Conservation (phyloP, 2,329 filamentous ascomycete species). For the Chaetomium sp. region DNA sequence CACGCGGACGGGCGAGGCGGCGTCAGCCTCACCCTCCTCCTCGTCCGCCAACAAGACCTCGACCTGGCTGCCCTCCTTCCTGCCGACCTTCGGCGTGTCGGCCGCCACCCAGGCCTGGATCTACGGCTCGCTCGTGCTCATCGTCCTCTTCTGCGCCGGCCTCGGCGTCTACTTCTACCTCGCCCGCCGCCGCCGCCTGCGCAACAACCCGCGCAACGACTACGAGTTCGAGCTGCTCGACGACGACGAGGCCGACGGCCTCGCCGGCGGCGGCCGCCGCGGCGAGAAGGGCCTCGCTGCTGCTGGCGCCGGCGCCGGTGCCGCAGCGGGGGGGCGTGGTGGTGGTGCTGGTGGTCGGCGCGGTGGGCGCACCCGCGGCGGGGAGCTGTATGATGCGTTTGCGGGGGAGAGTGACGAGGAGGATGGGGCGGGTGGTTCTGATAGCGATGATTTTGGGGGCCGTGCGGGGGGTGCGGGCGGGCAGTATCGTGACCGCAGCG, state of each 20-base stretch:
- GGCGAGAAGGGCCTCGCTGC: constrained; percentile 45
- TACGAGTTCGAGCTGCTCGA: constrained; percentile 96
- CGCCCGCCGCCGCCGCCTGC: constrained; percentile 73
- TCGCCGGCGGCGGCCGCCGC: constrained; percentile 38
- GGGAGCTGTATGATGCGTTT: constrained; percentile 96
- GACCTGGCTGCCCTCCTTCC: constrained; percentile 79
- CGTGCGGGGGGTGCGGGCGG: constrained; percentile 46
- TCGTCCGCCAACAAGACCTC: constrained; percentile 20
- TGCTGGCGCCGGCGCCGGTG: neutral
- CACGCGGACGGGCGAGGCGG: constrained; percentile 23
- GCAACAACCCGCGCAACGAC: constrained; percentile 73
- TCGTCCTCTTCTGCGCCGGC: constrained; percentile 77
- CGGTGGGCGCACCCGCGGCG: constrained; percentile 65
- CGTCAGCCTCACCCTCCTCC: constrained; percentile 34
- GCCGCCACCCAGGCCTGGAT: constrained; percentile 93
- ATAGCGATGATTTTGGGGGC: constrained; percentile 59
- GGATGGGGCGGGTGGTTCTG: constrained; percentile 73
- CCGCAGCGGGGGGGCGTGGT: constrained; percentile 42
- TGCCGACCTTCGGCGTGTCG: constrained; percentile 87
- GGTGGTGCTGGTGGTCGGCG: constrained; percentile 40
- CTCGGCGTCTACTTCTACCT: constrained; percentile 82
- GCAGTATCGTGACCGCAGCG: constrained; percentile 41
- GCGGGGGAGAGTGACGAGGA: constrained; percentile 83
- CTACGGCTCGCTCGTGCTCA: constrained; percentile 81
- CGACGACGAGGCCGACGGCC: constrained; percentile 67